These are phyloP conservation scores for Diaporthe humulicola DNA, from an alignment of 2,329 filamentous ascomycete genomes.

Conservation along the genomic window DNA sequence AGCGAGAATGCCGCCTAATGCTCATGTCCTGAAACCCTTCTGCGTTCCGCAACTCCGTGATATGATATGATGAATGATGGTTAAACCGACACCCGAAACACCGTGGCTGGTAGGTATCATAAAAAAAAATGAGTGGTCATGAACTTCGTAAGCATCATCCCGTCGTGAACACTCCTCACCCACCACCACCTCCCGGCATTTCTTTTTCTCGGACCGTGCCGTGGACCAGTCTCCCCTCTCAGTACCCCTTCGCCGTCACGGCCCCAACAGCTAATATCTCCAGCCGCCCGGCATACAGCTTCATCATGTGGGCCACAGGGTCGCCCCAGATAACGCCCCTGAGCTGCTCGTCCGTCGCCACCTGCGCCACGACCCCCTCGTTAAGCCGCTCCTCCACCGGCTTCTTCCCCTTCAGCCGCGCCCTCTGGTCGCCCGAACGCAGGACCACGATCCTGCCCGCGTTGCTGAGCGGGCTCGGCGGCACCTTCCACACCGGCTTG, in stretches of 20 bases:
- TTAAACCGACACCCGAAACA: neutral
- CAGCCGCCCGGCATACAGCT: constrained; percentile 78
- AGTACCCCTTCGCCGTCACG: constrained; percentile 62
- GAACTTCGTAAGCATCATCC: constrained; percentile 22
- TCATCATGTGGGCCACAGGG: constrained; percentile 85
- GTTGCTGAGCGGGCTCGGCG: constrained; percentile 75
- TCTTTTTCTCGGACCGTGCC: neutral
- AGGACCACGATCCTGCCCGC: constrained; percentile 79
- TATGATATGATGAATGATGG: neutral
- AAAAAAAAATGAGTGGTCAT: constrained; percentile 21
- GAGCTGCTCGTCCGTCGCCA: constrained; percentile 76
- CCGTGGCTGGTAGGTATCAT: constrained; percentile 32
- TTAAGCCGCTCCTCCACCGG: constrained; percentile 63
- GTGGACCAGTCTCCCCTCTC: neutral
- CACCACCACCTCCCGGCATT: neutral
- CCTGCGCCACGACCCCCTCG: constrained; percentile 77
- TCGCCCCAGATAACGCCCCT: constrained; percentile 84
- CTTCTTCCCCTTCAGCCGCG: constrained; percentile 57
- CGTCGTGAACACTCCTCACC: neutral
- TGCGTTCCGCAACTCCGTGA: neutral
- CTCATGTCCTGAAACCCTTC: neutral
- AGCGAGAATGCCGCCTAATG: constrained; percentile 4
- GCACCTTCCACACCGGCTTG: constrained; percentile 72
- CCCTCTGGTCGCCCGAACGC: constrained; percentile 60
- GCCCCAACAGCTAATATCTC: constrained; percentile 79